These are phyloP conservation scores for Metschnikowia reukaufii DNA, from an alignment of 805 yeast genomes.

Conservation along the genomic window DNA sequence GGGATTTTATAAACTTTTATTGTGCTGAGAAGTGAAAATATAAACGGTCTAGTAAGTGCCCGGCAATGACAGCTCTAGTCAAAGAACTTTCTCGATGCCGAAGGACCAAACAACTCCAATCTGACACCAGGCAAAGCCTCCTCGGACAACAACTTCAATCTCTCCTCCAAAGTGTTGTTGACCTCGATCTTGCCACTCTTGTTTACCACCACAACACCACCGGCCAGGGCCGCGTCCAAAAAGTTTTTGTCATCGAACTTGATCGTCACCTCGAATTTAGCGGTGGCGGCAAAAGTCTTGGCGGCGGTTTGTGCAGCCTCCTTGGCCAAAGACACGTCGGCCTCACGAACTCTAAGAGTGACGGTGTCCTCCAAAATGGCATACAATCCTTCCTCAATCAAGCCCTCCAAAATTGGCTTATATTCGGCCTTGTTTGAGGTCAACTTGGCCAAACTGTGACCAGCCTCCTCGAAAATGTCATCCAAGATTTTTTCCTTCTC, in stretches of 20 bases:
- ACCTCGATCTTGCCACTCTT: slow-evolving; percentile 81
- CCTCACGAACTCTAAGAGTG: slow-evolving; percentile 63
- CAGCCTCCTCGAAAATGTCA: slow-evolving; percentile 71
- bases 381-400: slow-evolving; percentile 73
- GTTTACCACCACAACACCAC: slow-evolving; percentile 79
- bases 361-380: slow-evolving; percentile 73
- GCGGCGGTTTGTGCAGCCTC: slow-evolving; percentile 63
- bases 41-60: slow-evolving; percentile 7
- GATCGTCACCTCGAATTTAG: slow-evolving; percentile 58
- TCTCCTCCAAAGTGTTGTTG: slow-evolving; percentile 91
- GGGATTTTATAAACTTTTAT: slow-evolving; percentile 9
- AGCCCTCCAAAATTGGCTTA: slow-evolving; percentile 66
- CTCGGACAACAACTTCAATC: slow-evolving; percentile 78
- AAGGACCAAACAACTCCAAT: slow-evolving; percentile 83
- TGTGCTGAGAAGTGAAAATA: slow-evolving; percentile 12
- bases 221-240: slow-evolving; percentile 67
- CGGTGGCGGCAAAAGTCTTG: slow-evolving; percentile 59
- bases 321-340: slow-evolving; percentile 60
- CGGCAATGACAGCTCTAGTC: slow-evolving; percentile 46
- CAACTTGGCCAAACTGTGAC: slow-evolving; percentile 56
- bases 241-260: slow-evolving; percentile 54
- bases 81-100: slow-evolving; percentile 84
- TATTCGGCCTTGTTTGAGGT: slow-evolving; percentile 59
- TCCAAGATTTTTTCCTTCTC: slow-evolving; percentile 78
- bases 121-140: slow-evolving; percentile 91